These are phyloP conservation scores for Huntiella moniliformis DNA, from an alignment of 2,329 filamentous ascomycete species.

Conservation along the genomic window DNA sequence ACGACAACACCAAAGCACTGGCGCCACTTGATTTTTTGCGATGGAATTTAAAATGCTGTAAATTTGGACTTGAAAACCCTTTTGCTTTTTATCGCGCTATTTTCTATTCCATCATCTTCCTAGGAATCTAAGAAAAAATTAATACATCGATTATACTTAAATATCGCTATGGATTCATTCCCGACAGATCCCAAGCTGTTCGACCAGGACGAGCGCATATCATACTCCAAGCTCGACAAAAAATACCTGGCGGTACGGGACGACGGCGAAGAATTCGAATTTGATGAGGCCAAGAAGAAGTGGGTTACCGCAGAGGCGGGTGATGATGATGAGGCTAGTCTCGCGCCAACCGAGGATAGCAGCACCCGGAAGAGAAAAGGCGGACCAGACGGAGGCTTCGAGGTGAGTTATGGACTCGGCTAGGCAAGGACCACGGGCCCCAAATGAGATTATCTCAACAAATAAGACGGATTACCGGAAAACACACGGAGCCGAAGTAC, in stretches of 20 bases:
- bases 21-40: too few species aligned
- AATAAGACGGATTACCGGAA: too few species aligned
- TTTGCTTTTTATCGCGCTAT: too few species aligned
- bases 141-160: too few species aligned
- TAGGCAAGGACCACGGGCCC: slow-evolving; percentile 21
- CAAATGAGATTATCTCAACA: too few species aligned
- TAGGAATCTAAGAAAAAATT: too few species aligned
- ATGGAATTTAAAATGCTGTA: too few species aligned
- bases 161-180: slow-evolving; percentile 15
- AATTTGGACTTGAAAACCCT: too few species aligned
- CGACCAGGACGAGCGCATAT: slow-evolving; percentile 62
- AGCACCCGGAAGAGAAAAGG: neutral
- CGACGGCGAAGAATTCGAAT: slow-evolving; percentile 72
- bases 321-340: slow-evolving; percentile 16
- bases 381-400: neutral
- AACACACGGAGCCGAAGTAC: neutral
- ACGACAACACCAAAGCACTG: too few species aligned
- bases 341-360: neutral
- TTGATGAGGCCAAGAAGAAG: slow-evolving; percentile 47
- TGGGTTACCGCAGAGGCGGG: slow-evolving; percentile 47
- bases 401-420: slow-evolving; percentile 13
- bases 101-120: too few species aligned
- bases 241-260: slow-evolving; percentile 74
- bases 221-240: slow-evolving; percentile 64
- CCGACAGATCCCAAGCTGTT: slow-evolving; percentile 49